Conservation (phyloP, 2,329 filamentous ascomycete species). For the Bertia moriformis region DNA sequence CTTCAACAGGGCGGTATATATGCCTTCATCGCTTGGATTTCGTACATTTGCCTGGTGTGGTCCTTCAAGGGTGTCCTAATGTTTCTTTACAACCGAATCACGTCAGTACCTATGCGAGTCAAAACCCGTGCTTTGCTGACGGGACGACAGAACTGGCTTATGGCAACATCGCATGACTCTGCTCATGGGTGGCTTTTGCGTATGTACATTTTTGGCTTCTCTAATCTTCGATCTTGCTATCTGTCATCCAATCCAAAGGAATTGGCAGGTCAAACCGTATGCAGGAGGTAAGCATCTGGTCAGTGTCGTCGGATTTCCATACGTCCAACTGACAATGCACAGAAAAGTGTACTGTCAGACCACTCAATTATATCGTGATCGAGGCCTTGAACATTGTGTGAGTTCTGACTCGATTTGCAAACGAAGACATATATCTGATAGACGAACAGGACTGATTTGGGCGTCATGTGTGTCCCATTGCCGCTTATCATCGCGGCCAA, state of each 20-base stretch:
- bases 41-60: constrained; percentile 17
- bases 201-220: constrained; percentile 11
- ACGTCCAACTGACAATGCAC: not conserved
- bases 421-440: not conserved
- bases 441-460: constrained; percentile 7
- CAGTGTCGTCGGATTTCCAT: not conserved
- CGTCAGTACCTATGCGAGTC: constrained; percentile 6
- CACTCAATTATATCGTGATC: constrained; percentile 8
- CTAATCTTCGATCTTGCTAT: constrained; percentile 13
- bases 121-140: not conserved
- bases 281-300: constrained; percentile 7
- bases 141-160: constrained; percentile 8
- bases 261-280: constrained; percentile 16
- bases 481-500: constrained; percentile 8
- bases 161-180: constrained; percentile 10
- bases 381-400: constrained; percentile 7
- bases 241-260: constrained; percentile 11
- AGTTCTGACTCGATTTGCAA: not conserved
- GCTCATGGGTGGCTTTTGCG: constrained; percentile 8
- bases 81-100: constrained; percentile 13
- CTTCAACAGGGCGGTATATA: constrained; percentile 13
- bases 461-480: constrained; percentile 8
- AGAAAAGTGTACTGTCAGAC: constrained; percentile 10
- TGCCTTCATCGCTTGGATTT: constrained; percentile 16
- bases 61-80: constrained; percentile 15